Evolutionary conservation across 164 flowering plant species (phyloP).

Genomic region (Platanus orientalis): DNA sequence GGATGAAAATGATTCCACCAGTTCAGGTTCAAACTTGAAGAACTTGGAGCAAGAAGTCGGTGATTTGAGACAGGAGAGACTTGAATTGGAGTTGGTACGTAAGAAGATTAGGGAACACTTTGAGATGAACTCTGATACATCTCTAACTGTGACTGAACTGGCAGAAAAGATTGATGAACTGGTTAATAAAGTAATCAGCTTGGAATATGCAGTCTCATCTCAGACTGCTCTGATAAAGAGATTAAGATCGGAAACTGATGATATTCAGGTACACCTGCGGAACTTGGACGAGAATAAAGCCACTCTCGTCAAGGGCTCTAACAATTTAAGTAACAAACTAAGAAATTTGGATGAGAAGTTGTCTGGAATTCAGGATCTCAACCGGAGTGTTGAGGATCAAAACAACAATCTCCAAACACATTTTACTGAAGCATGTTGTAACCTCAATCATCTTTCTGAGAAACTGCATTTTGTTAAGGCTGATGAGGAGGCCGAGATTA

Average conservation of each 20-base stretch:
- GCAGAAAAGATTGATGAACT: slow-evolving; percentile 82
- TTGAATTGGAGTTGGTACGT: slow-evolving; percentile 22
- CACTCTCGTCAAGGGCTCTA: slow-evolving; percentile 23
- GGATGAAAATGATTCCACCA: slow-evolving; percentile 3
- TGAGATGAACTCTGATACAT: slow-evolving; percentile 21
- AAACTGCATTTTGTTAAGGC: no score
- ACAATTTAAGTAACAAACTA: slow-evolving; percentile 27
- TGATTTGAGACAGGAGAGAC: slow-evolving; percentile 4
- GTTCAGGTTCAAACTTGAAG: slow-evolving; percentile 13
- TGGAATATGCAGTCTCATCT: slow-evolving; percentile 58
- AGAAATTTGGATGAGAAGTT: slow-evolving; percentile 45
- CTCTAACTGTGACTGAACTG: slow-evolving; percentile 52
- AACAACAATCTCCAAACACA: slow-evolving; percentile 33
- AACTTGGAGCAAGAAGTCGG: slow-evolving; percentile 24
- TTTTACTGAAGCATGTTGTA: slow-evolving; percentile 35
- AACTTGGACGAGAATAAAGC: slow-evolving; percentile 56
- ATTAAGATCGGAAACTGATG: slow-evolving; percentile 55
- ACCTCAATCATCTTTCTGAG: not conserved
- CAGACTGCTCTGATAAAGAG: slow-evolving; percentile 63
- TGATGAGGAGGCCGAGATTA: slow-evolving; percentile 13
- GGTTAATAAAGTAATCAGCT: slow-evolving; percentile 57
- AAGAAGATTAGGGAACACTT: slow-evolving; percentile 42
- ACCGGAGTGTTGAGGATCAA: slow-evolving; percentile 30
- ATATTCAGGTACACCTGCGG: slow-evolving; percentile 53
- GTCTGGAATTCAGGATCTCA: slow-evolving; percentile 29